Percentiles rank a stretch among this genome's conserved stretches.
These are phyloP conservation scores for Prunus armeniaca DNA, from an alignment of 306 rosid species.

Conservation along the genomic window DNA sequence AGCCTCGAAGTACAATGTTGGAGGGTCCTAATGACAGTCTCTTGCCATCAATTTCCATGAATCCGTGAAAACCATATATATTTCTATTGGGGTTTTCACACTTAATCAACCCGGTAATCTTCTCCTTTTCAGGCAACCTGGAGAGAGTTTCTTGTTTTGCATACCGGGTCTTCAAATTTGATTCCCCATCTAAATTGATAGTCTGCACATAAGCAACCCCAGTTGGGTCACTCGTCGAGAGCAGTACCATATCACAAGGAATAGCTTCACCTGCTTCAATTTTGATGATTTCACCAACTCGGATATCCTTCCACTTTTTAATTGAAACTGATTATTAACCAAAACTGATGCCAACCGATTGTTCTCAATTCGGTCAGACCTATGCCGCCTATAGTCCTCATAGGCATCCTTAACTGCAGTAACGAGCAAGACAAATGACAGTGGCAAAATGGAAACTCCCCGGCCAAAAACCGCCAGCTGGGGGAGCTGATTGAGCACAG, in stretches of 20 bases:
- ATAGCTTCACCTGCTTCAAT: conserved; percentile 58
- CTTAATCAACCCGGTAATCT: conserved; percentile 58
- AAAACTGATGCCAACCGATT: conserved; percentile 69
- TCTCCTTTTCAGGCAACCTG: conserved; percentile 55
- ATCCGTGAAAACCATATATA: conserved; percentile 85
- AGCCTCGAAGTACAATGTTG: conserved; percentile 82
- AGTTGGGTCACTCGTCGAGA: conserved; percentile 86
- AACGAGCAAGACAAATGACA: conserved; percentile 78
- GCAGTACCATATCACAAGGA: conserved; percentile 93
- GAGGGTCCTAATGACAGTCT: conserved; percentile 87
- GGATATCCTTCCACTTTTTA: conserved; percentile 69
- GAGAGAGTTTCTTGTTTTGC: conserved; percentile 90
- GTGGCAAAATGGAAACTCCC: conserved; percentile 71
- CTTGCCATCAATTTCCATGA: conserved; percentile 76
- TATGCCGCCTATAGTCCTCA: conserved; percentile 89
- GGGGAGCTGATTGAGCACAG: conserved; percentile 90
- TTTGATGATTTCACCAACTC: conserved; percentile 79
- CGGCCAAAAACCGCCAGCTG: conserved; percentile 93
- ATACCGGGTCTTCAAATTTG: conserved; percentile 89
- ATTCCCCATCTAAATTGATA: conserved; percentile 87
- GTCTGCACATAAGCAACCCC: conserved; percentile 97
- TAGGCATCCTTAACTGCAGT: conserved; percentile 89
- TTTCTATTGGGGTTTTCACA: conserved; percentile 96
- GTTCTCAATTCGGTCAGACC: conserved; percentile 81
- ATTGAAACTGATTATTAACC: conserved; percentile 48